Base-by-base conservation (phyloP, 306 rosid genomes). In the Cicer judaicum region DNA sequence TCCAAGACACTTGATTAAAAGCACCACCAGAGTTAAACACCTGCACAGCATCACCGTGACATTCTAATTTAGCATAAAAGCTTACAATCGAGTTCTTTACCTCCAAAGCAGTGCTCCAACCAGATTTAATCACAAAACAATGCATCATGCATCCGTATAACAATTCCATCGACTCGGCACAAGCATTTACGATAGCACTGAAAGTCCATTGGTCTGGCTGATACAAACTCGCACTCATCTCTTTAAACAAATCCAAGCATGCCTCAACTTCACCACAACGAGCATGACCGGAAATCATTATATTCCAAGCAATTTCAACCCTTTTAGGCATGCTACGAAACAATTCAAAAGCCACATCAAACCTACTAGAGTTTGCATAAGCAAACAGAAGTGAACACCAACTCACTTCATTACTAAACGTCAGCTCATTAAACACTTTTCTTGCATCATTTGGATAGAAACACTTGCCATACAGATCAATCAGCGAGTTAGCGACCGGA, bases 391-490 rank as follows among this genome's bases (percentile, higher is more conserved):
- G 84, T 0, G 93, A 88, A 59, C 97, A 90, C 96, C 93, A 90
- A 11, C 89, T 79, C 52, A 86, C 89, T 78, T 87, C 89, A 83
- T 87, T 92, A 66, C 71, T 77, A 40, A 40, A 47, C 55, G 14
- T 63, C 89, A 81, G 85, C 79, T 85, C 97, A 41, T 87, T 79
- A 83, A 88, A 90, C 70, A 85, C 93, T 81, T 78, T 84, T 15
- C 77, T 76, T n/a, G 93, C 93, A 78, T 82, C 72, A 41, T 34
- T 77, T 56, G 93, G 86, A 55, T 41, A 52, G 76, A 72, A 64
- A 81, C 93, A 92, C 82, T 92, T 92, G 7, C 93, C 97, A 50
- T 90, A 92, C 96, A 90, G 85, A 75, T 92, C 91, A 46, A 90
- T 47, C 1, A 92, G 86, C 5, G 92, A 85, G 56, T 90, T 92